These are phyloP conservation scores for Jatropha podagrica DNA, from an alignment of 441 rosid genomes.

Conservation along the genomic window DNA sequence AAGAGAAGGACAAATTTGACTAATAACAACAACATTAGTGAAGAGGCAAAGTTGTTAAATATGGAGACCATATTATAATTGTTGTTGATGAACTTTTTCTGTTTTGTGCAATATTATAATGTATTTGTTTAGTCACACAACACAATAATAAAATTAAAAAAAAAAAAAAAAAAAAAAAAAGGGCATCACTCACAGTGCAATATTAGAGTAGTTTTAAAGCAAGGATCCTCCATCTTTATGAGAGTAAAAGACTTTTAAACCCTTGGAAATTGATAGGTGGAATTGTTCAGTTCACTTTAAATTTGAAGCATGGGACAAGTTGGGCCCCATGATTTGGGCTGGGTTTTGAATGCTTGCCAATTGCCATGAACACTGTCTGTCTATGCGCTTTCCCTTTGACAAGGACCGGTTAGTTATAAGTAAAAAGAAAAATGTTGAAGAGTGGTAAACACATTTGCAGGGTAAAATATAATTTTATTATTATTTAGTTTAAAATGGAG, in stretches of 20 bases:
- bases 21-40: slow-evolving; percentile 15
- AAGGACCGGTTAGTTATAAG: too few species aligned
- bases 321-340: too few species aligned
- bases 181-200: slow-evolving; percentile 31
- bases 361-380: background rate
- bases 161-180: too few species aligned
- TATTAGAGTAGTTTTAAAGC: slow-evolving; percentile 25
- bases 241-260: too few species aligned
- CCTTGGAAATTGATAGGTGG: too few species aligned
- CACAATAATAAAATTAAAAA: slow-evolving; percentile 24
- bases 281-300: too few species aligned
- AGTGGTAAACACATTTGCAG: too few species aligned
- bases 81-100: slow-evolving; percentile 12
- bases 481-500: background rate
- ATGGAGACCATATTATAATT: background rate
- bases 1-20: slow-evolving; percentile 8
- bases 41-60: background rate
- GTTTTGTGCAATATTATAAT: too few species aligned
- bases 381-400: slow-evolving; percentile 19
- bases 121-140: slow-evolving; percentile 20
- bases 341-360: background rate
- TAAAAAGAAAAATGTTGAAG: too few species aligned
- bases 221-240: background rate
- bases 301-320: too few species aligned
- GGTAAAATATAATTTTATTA: too few species aligned